Evolutionary conservation across 1,139 yeast species (phyloP).

Genomic region (Debaryomycetaceae sp.): DNA sequence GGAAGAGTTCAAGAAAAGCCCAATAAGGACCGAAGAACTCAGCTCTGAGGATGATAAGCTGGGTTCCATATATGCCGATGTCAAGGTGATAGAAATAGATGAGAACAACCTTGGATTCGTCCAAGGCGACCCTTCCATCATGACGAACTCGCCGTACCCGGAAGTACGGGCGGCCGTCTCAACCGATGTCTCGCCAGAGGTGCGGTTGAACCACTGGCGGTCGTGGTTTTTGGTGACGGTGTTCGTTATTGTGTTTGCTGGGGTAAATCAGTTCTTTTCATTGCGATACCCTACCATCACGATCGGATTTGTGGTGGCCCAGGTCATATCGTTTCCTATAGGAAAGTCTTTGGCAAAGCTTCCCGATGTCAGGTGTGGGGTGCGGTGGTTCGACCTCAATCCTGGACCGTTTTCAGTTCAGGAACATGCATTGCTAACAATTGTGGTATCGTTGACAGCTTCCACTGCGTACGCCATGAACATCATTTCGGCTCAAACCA

Average conservation of each 20-base stretch:
- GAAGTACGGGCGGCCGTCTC: conserved; percentile 19
- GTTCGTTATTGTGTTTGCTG: conserved; percentile 16
- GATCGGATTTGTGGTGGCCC: conserved; percentile 37
- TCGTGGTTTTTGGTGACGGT: conserved; percentile 12
- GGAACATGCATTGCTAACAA: conserved; percentile 54
- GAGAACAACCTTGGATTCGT: conserved; percentile 7
- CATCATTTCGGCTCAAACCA: conserved; percentile 44
- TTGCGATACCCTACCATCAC: conserved; percentile 18
- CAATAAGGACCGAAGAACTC: not conserved
- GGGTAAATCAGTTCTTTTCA: conserved; percentile 21
- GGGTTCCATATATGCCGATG: not conserved
- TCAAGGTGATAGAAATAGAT: not conserved
- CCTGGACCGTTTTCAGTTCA: conserved; percentile 47
- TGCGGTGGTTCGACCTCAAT: conserved; percentile 38
- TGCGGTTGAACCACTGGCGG: conserved; percentile 16
- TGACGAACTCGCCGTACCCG: conserved; percentile 22
- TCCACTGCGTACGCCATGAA: conserved; percentile 41
- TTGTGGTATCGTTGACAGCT: conserved; percentile 46
- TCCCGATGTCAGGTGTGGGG: conserved; percentile 47
- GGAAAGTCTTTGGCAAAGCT: conserved; percentile 42
- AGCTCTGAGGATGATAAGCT: not conserved
- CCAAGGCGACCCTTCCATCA: conserved; percentile 26
- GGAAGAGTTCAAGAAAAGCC: not conserved
- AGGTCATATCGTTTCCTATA: conserved; percentile 55
- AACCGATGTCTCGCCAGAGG: conserved; percentile 11